Evolutionary conservation across 495 filamentous ascomycete species (phyloP), one percentile per base, ranked within the genome.

Genomic region (Tuber microsphaerosporum): DNA sequence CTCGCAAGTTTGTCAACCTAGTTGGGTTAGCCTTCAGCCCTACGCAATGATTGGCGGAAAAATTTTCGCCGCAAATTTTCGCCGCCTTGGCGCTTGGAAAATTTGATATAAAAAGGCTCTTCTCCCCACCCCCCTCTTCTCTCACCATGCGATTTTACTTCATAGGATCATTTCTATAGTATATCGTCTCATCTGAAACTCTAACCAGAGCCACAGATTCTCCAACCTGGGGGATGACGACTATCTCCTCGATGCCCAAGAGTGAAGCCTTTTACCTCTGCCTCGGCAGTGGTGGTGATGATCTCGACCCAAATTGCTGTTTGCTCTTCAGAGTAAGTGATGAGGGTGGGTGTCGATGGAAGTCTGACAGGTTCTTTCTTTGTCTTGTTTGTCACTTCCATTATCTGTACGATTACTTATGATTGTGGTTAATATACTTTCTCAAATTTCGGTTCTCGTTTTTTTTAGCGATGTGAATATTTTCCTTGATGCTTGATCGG

Each of bases 141-240:
- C 61, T 72, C 77, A 16, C 46, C 82, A 76, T 76, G 73, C 79
- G 78, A 86, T 81, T 81, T 81, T 86, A 89, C 87, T 89, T 90
- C 88, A 90, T 90, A 92, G 90, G 92, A 93, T 93, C 91, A 92
- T 91, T 92, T 93, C 89, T 92, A 92, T 91, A 93, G 91, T 92
- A 90, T 86, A 91, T 88, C 90, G 91, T 89, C 88, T 85, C 87
- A 88, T 89, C 89, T 92, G 89, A 89, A 88, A 90, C 91, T 86
- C 90, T 89, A 88, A 92, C 88, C 90, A 84, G 84, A 89, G 87
- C 86, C 84, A 88, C 86, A 88, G 87, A 88, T 84, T 81, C 79
- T 81, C 87, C 86, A 88, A 87, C 87, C 87, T 87, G 87, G 88
- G 86, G 88, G 88, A 89, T 88, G 87, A 88, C 77, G 85, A 37